These are phyloP conservation scores for Leishmania mexicana DNA, from an alignment of 208 protist genomes.

Conservation along the genomic window DNA sequence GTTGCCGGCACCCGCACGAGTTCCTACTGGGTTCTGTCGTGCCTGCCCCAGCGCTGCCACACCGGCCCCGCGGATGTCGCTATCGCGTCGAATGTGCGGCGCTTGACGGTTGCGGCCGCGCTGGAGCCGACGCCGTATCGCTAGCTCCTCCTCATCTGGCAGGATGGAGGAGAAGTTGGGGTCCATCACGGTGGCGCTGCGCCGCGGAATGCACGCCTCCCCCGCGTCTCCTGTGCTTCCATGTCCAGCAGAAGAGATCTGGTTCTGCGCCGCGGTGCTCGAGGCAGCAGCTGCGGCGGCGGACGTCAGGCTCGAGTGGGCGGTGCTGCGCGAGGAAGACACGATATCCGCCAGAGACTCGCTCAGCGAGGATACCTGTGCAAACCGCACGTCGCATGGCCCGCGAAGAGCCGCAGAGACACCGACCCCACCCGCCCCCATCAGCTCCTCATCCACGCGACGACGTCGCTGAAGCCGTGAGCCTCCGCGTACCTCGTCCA, in stretches of 20 bases:
- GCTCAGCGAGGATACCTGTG: slow-evolving; percentile 37
- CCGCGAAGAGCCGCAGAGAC: slow-evolving; percentile 8
- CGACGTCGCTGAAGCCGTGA: background rate
- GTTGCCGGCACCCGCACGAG: background rate
- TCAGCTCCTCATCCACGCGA: background rate
- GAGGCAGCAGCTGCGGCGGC: slow-evolving; percentile 27
- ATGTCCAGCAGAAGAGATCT: slow-evolving; percentile 1
- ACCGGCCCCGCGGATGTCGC: background rate
- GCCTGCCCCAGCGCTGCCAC: background rate
- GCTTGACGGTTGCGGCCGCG: background rate
- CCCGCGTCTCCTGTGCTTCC: background rate
- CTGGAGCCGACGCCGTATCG: slow-evolving; percentile 19
- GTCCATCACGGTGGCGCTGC: slow-evolving; percentile 43
- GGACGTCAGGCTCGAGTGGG: slow-evolving; percentile 31
- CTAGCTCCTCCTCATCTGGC: slow-evolving; percentile 38
- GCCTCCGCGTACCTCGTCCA: background rate
- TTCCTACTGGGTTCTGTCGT: background rate
- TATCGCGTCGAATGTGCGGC: background rate
- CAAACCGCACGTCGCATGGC: slow-evolving; percentile 29
- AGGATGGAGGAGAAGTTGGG: slow-evolving; percentile 62
- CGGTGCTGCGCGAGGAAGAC: slow-evolving; percentile 57
- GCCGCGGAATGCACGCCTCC: slow-evolving; percentile 1
- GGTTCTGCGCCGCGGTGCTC: slow-evolving; percentile 6
- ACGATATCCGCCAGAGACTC: slow-evolving; percentile 47
- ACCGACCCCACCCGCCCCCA: background rate